A percentile compares a stretch with the other conserved stretches of the same genome.
These are phyloP conservation scores for Misopates orontium DNA, from an alignment of 257 asterid species.

Conservation along the genomic window DNA sequence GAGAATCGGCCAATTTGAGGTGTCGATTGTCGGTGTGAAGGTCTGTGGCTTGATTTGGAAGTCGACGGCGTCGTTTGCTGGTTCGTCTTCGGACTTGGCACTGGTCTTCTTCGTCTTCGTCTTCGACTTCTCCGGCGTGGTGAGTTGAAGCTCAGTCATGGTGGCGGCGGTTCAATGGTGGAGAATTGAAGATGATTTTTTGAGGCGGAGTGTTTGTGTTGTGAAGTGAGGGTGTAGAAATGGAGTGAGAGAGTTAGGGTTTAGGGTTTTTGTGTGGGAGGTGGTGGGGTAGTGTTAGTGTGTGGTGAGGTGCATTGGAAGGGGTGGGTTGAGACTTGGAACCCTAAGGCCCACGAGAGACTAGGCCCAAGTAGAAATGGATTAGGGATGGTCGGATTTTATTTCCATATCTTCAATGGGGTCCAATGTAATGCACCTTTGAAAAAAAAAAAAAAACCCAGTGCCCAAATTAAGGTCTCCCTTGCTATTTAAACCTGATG, in stretches of 20 bases:
- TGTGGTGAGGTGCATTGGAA: slow-evolving; percentile 27
- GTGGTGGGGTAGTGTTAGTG: slow-evolving; percentile 1
- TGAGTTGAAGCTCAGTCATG: slow-evolving; percentile 70
- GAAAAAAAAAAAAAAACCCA: slow-evolving; percentile 15
- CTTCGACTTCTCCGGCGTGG: slow-evolving; percentile 53
- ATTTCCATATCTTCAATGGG: no score
- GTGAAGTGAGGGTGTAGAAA: slow-evolving; percentile 19
- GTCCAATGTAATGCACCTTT: slow-evolving; percentile 24
- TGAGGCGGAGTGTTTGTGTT: slow-evolving; percentile 17
- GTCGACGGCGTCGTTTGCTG: slow-evolving; percentile 36
- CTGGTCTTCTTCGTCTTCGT: slow-evolving; percentile 58
- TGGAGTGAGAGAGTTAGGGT: slow-evolving; percentile 41
- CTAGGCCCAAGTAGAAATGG: no score
- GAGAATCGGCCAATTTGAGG: slow-evolving; percentile 92
- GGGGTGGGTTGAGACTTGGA: no score
- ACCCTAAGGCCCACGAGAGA: no score
- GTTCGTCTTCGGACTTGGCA: slow-evolving; percentile 36
- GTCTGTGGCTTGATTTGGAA: slow-evolving; percentile 80
- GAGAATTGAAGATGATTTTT: slow-evolving; percentile 17
- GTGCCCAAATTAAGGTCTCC: neutral
- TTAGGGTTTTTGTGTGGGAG: slow-evolving; percentile 36
- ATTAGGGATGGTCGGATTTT: no score
- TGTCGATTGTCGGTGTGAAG: slow-evolving; percentile 73
- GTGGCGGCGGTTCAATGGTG: slow-evolving; percentile 23
- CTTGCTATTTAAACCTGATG: no score